These are phyloP conservation scores for Monascus ruber DNA, from an alignment of 2,329 filamentous ascomycete genomes.

Conservation along the genomic window DNA sequence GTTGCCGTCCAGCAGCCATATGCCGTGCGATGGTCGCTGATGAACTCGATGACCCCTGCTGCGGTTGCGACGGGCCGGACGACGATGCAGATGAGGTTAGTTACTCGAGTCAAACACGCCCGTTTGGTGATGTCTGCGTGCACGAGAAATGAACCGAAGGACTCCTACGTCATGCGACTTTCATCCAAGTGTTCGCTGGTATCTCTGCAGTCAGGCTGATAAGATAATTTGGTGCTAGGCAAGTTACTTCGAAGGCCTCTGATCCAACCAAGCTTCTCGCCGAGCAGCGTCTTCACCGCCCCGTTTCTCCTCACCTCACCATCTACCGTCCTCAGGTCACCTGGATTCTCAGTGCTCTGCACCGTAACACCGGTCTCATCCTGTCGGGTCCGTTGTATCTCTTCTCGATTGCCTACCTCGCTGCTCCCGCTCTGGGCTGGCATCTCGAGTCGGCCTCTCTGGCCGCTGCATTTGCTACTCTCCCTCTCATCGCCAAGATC, in stretches of 20 bases:
- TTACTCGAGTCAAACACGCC: slow-evolving; percentile 1
- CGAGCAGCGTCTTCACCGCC: slow-evolving; percentile 68
- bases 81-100: slow-evolving; percentile 35
- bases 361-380: slow-evolving; percentile 70
- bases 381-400: slow-evolving; percentile 66
- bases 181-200: background rate
- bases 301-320: slow-evolving; percentile 69
- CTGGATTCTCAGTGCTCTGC: slow-evolving; percentile 64
- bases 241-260: slow-evolving; percentile 17
- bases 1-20: slow-evolving; percentile 36
- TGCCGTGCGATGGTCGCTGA: slow-evolving; percentile 30
- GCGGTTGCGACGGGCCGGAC: slow-evolving; percentile 31
- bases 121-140: background rate
- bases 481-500: slow-evolving; percentile 49
- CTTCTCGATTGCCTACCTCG: slow-evolving; percentile 71
- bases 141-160: too few species aligned
- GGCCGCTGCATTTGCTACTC: slow-evolving; percentile 52
- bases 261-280: slow-evolving; percentile 51
- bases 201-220: too few species aligned
- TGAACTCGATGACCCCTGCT: slow-evolving; percentile 32
- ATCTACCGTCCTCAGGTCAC: slow-evolving; percentile 85
- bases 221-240: slow-evolving; percentile 11
- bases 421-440: slow-evolving; percentile 62
- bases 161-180: slow-evolving; percentile 18
- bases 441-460: slow-evolving; percentile 54